phyloP scores from a whole-genome alignment of 2,329 filamentous ascomycete species.

The Corniculantispora saksenae region DNA sequence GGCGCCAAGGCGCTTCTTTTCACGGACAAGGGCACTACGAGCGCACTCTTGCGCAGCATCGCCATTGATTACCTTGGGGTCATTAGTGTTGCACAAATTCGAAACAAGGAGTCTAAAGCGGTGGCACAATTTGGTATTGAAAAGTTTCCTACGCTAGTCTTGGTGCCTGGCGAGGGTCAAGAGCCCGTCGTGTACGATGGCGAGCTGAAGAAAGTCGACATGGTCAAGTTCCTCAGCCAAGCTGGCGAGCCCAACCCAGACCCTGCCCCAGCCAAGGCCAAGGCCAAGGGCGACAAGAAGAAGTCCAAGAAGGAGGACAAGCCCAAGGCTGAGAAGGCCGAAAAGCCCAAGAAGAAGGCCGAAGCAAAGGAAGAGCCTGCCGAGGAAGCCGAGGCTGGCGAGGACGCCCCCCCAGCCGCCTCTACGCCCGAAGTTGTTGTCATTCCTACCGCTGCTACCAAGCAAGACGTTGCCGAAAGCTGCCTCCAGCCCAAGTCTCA shows the following conservation, averaged over 20 bases:
- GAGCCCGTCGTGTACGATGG: constrained; percentile 75
- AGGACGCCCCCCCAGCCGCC: constrained; percentile 25
- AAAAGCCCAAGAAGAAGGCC: constrained; percentile 39
- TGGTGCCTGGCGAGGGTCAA: constrained; percentile 71
- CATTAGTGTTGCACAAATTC: constrained; percentile 78
- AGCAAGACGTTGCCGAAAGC: constrained; percentile 64
- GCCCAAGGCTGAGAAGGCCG: constrained; percentile 32
- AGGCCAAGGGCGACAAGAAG: constrained; percentile 37
- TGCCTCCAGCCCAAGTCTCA: constrained; percentile 76
- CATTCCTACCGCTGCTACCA: constrained; percentile 65
- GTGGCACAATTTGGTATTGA: constrained; percentile 74
- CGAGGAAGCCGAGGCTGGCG: constrained; percentile 34
- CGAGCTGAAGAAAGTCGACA: constrained; percentile 79
- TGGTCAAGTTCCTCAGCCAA: constrained; percentile 82
- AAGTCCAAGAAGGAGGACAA: constrained; percentile 38
- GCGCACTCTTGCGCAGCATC: constrained; percentile 76
- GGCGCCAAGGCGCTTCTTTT: constrained; percentile 86
- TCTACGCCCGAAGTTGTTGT: constrained; percentile 49
- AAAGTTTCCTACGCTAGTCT: constrained; percentile 77
- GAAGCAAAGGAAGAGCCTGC: constrained; percentile 25
- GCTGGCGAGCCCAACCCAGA: constrained; percentile 78
- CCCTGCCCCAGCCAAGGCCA: constrained; percentile 49
- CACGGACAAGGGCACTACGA: constrained; percentile 88
- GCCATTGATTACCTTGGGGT: constrained; percentile 88
- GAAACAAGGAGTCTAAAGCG: constrained; percentile 73